Evolutionary conservation across 139 green algal species (phyloP).

Genomic region (Chlamydomonas applanata): DNA sequence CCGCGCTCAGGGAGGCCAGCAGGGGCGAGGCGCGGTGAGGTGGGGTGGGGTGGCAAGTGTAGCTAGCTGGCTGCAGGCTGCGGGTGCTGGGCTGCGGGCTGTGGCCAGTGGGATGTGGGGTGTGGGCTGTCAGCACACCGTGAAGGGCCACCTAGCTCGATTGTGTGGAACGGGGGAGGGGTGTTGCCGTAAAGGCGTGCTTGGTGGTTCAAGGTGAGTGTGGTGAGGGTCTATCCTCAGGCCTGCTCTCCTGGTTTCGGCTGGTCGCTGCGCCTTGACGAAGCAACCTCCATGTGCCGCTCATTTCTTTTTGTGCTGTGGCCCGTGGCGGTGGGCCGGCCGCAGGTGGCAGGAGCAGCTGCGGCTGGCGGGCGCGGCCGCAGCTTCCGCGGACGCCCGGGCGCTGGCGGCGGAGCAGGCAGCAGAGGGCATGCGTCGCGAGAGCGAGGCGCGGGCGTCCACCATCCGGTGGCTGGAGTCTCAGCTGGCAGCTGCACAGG

Average conservation of each 20-base stretch:
- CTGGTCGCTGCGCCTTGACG: too few species aligned
- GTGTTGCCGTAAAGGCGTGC: not conserved
- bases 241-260: too few species aligned
- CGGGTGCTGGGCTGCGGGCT: not conserved
- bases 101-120: not conserved
- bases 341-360: slow-evolving; percentile 31
- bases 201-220: too few species aligned
- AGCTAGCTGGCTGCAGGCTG: not conserved
- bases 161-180: not conserved
- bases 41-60: not conserved
- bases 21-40: slow-evolving; percentile 22
- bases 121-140: not conserved
- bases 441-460: slow-evolving; percentile 18
- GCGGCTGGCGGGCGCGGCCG: slow-evolving; percentile 7
- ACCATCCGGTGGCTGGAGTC: slow-evolving; percentile 43
- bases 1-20: slow-evolving; percentile 38
- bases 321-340: too few species aligned
- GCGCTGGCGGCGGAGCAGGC: slow-evolving; percentile 6
- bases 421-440: slow-evolving; percentile 1
- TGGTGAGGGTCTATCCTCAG: too few species aligned
- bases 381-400: slow-evolving; percentile 9
- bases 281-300: too few species aligned
- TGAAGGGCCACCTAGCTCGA: not conserved
- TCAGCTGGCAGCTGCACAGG: slow-evolving; percentile 2
- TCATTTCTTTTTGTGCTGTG: too few species aligned